Conservation (phyloP, 208 protist genomes). For the Angomonas desouzai region DNA sequence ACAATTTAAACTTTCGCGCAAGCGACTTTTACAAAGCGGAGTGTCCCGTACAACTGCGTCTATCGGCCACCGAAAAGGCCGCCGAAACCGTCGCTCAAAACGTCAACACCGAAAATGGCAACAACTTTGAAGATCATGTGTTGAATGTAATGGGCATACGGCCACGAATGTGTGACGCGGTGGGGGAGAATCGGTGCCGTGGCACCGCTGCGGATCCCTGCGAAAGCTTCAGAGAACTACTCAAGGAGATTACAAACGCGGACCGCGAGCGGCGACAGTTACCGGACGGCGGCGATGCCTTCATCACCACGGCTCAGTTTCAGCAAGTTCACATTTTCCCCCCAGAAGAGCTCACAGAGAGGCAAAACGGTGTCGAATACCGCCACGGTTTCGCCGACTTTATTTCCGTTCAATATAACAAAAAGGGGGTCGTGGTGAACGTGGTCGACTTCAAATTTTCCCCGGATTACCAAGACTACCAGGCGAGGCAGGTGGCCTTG, state of each 20-base stretch:
- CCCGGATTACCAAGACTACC: slow-evolving; percentile 9
- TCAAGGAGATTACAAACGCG: not conserved
- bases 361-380: not conserved
- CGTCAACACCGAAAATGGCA: not conserved
- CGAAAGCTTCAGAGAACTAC: not conserved
- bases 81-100: no score
- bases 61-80: no score
- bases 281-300: not conserved
- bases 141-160: not conserved
- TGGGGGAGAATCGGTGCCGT: not conserved
- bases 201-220: not conserved
- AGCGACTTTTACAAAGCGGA: not conserved
- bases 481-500: slow-evolving; percentile 13
- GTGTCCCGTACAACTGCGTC: no score
- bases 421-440: slow-evolving; percentile 9
- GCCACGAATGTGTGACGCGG: not conserved
- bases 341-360: not conserved
- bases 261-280: not conserved
- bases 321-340: not conserved
- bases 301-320: not conserved
- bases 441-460: slow-evolving; percentile 20
- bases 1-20: not conserved
- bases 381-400: slow-evolving; percentile 14
- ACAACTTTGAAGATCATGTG: not conserved
- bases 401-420: slow-evolving; percentile 3